Evolutionary conservation across 2,329 filamentous ascomycete genomes (phyloP).

Genomic region (Aspergillus viridinutans): DNA sequence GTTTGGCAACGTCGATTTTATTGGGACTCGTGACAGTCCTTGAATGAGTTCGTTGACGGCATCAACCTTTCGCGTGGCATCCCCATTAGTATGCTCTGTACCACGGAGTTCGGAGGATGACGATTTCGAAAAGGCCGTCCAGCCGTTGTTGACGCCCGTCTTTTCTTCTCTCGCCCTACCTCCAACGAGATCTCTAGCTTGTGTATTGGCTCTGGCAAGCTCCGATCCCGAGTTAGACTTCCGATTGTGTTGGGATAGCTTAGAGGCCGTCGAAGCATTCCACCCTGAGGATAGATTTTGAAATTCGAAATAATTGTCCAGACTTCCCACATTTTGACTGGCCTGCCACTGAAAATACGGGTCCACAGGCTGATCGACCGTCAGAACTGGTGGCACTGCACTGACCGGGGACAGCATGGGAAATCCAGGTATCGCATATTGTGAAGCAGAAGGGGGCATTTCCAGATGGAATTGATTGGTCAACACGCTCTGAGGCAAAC

Average conservation of each 20-base stretch:
- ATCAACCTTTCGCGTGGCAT: conserved; percentile 24
- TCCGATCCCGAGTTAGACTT: background rate
- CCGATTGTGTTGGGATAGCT: background rate
- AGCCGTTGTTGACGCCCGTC: background rate
- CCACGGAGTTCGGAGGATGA: conserved; percentile 19
- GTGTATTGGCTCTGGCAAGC: background rate
- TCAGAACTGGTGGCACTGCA: background rate
- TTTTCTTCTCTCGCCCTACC: background rate
- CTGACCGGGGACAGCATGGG: background rate
- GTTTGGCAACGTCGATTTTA: conserved; percentile 6
- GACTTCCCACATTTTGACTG: background rate
- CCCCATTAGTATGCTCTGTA: conserved; percentile 29
- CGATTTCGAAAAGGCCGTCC: conserved; percentile 6
- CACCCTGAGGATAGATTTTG: background rate
- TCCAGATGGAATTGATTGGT: background rate
- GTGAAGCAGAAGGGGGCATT: background rate
- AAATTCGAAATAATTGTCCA: background rate
- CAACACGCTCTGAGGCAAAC: background rate
- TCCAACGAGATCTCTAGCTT: background rate
- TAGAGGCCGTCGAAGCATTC: background rate
- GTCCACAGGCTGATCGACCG: background rate
- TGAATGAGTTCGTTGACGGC: conserved; percentile 25
- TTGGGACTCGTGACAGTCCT: conserved; percentile 22
- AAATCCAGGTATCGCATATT: background rate
- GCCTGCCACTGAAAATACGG: background rate